Percentiles rank a stretch among this genome's conserved stretches.
Evolutionary conservation across 2,329 filamentous ascomycete species (phyloP).

Genomic region (Colletotrichum sp.): DNA sequence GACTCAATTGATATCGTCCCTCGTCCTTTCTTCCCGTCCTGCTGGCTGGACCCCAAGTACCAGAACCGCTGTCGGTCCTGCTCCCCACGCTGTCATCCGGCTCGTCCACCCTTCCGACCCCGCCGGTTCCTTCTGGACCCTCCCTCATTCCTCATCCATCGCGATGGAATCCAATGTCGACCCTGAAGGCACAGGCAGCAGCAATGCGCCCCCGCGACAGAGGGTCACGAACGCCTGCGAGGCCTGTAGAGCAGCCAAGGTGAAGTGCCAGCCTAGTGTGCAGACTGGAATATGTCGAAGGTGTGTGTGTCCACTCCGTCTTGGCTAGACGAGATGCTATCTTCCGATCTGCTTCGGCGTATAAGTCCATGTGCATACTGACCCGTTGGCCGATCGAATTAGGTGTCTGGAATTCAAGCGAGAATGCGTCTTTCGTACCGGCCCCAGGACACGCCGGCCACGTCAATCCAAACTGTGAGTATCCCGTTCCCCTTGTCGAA

Average conservation of each 20-base stretch:
- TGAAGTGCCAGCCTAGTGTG: slow-evolving; percentile 55
- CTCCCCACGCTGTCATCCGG: not conserved
- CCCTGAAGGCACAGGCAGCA: not conserved
- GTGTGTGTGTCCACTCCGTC: slow-evolving; percentile 33
- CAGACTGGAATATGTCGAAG: slow-evolving; percentile 56
- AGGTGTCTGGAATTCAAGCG: slow-evolving; percentile 59
- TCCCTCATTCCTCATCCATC: not conserved
- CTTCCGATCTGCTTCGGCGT: slow-evolving; percentile 6
- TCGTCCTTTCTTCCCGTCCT: not conserved
- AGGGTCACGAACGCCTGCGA: slow-evolving; percentile 52
- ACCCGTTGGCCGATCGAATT: not conserved
- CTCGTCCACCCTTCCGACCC: not conserved
- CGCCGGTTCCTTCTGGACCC: not conserved
- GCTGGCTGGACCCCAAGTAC: not conserved
- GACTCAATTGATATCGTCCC: not conserved
- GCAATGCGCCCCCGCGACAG: not conserved
- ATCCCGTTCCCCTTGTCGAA: not conserved
- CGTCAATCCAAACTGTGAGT: slow-evolving; percentile 49
- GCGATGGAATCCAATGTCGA: not conserved
- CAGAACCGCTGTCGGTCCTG: not conserved
- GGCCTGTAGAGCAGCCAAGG: slow-evolving; percentile 58
- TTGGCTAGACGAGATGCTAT: not conserved
- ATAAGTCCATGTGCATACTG: not conserved
- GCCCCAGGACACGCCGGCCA: slow-evolving; percentile 53
- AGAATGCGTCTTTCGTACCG: slow-evolving; percentile 58